Percentiles rank a stretch among this genome's conserved stretches.
Conservation (phyloP, 2,329 filamentous ascomycete species). For the Mycocentrospora acerina region DNA sequence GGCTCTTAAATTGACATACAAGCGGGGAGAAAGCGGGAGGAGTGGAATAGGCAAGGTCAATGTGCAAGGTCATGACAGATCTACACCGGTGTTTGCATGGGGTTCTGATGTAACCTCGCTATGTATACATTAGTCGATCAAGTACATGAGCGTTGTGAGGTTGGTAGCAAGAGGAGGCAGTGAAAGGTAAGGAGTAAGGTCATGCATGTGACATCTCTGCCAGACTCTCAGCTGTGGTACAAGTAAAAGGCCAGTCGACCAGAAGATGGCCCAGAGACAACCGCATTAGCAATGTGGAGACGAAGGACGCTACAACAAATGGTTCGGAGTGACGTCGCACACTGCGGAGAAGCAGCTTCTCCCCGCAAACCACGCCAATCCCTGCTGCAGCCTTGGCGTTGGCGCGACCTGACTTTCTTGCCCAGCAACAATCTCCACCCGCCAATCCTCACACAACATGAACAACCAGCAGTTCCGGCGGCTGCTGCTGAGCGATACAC, state of each 20-base stretch:
- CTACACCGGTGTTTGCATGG: conserved; percentile 6
- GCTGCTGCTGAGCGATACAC: conserved; percentile 62
- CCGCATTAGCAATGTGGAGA: too few relatives aligned
- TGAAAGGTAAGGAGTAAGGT: too few relatives aligned
- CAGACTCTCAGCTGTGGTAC: too few relatives aligned
- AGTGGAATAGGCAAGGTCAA: conserved; percentile 5
- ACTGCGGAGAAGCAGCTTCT: not conserved
- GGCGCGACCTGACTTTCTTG: conserved; percentile 4
- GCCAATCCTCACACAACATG: conserved; percentile 56
- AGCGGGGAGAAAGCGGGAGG: conserved; percentile 2
- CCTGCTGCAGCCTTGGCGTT: not conserved
- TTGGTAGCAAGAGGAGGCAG: too few relatives aligned
- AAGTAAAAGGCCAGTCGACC: too few relatives aligned
- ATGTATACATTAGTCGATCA: not conserved
- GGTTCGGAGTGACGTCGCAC: conserved; percentile 3
- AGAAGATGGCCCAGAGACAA: too few relatives aligned
- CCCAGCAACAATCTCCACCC: not conserved
- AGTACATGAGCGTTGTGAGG: too few relatives aligned
- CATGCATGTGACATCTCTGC: too few relatives aligned
- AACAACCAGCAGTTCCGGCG: conserved; percentile 95
- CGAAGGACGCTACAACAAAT: not conserved
- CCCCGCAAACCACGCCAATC: conserved; percentile 1
- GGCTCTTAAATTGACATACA: conserved; percentile 5
- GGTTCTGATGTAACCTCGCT: conserved; percentile 1
- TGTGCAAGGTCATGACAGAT: conserved; percentile 4